Percentiles rank a stretch among this genome's conserved stretches.
Conservation (phyloP, 208 protist genomes). For the Trichomonas gallinae region DNA sequence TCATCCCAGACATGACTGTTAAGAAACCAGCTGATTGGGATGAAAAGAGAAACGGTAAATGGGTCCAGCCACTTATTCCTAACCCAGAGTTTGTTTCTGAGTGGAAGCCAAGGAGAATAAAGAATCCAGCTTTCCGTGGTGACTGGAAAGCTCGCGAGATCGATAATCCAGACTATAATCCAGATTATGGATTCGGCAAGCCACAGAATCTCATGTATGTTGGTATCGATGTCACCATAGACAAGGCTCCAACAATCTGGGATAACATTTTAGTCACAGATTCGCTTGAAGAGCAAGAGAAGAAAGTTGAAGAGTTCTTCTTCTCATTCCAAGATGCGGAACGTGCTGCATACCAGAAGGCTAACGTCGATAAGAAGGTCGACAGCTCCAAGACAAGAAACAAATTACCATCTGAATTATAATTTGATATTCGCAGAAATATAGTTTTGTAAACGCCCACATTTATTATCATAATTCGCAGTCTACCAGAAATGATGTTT, state of each 20-base stretch:
- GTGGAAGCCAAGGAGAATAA: conserved; percentile 34
- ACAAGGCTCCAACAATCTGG: neutral
- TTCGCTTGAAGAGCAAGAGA: neutral
- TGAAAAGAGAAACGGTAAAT: conserved; percentile 41
- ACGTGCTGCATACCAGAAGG: neutral
- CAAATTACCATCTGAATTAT: neutral
- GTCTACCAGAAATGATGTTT: too few species aligned
- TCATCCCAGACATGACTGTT: conserved; percentile 32
- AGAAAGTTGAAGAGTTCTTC: neutral
- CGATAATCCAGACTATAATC: conserved; percentile 39
- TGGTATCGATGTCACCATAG: neutral
- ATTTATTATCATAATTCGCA: too few species aligned
- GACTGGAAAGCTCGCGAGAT: conserved; percentile 37
- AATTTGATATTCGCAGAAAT: neutral
- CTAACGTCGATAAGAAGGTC: neutral
- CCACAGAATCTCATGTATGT: neutral
- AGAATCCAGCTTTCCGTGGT: conserved; percentile 44
- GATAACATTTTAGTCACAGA: conserved; percentile 16
- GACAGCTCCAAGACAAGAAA: neutral
- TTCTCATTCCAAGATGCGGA: neutral
- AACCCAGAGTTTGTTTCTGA: conserved; percentile 41
- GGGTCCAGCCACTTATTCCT: conserved; percentile 32
- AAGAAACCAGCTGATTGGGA: conserved; percentile 41
- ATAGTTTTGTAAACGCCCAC: too few species aligned
- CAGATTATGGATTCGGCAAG: neutral